Evolutionary conservation across 2,329 filamentous ascomycete genomes (phyloP).

Genomic region (Stagonosporopsis vannaccii): DNA sequence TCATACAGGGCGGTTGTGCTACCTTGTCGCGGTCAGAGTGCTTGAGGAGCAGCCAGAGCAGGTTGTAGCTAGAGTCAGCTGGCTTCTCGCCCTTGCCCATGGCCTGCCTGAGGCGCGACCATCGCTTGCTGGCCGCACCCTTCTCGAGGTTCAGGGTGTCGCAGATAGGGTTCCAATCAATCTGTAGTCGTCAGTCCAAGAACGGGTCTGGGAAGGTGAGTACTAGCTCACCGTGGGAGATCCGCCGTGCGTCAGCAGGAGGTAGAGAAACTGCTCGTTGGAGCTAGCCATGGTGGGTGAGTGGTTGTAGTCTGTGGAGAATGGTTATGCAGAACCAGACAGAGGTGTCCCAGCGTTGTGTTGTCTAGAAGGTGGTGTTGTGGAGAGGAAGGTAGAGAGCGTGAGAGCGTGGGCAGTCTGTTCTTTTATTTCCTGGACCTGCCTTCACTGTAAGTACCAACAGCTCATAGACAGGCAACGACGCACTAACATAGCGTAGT

Average conservation of each 20-base stretch:
- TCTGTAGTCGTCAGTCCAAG: conserved; percentile 25
- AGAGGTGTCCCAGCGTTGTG: not conserved
- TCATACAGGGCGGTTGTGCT: not conserved
- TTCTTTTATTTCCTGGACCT: not conserved
- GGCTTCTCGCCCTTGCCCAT: conserved; percentile 33
- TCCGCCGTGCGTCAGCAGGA: conserved; percentile 37
- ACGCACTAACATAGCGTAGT: conserved; percentile 17
- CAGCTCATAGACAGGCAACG: conserved; percentile 13
- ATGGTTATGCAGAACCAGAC: not conserved
- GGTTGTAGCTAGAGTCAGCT: conserved; percentile 21
- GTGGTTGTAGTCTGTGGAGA: not conserved
- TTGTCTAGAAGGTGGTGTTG: not conserved
- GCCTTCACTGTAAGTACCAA: conserved; percentile 19
- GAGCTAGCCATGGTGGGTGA: conserved; percentile 36
- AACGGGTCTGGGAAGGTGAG: not conserved
- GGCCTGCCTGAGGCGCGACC: conserved; percentile 42
- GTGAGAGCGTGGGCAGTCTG: not conserved
- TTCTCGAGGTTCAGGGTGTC: conserved; percentile 35
- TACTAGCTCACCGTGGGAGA: conserved; percentile 25
- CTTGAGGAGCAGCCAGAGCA: conserved; percentile 44
- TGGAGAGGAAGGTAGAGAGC: not conserved
- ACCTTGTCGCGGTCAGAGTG: conserved; percentile 35
- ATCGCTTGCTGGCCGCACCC: conserved; percentile 40
- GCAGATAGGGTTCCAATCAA: conserved; percentile 41
- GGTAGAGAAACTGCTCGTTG: conserved; percentile 44